Percentiles rank a stretch among this genome's conserved stretches.
Conservation (phyloP, 2,329 filamentous ascomycete species). For the Paraphaeosphaeria minitans region DNA sequence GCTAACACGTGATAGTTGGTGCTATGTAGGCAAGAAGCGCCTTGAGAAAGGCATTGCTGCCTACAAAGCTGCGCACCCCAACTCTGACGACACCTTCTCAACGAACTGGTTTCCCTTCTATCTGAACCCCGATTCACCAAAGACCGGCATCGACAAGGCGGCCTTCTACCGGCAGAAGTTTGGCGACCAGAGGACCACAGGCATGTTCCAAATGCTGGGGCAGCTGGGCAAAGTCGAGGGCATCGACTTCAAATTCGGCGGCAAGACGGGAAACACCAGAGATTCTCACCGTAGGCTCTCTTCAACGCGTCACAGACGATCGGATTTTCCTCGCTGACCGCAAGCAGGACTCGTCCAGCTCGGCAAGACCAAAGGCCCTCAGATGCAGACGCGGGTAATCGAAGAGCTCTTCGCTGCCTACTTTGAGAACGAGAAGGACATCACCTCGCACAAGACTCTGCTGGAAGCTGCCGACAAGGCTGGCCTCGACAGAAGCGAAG, state of each 20-base stretch:
- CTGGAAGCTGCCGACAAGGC: constrained; percentile 50
- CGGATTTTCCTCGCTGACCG: neutral
- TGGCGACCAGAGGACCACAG: constrained; percentile 62
- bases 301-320: too few species aligned
- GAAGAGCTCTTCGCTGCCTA: constrained; percentile 50
- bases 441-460: constrained; percentile 50
- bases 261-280: constrained; percentile 75
- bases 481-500: constrained; percentile 51
- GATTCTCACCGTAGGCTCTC: constrained; percentile 72
- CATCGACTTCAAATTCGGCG: constrained; percentile 74
- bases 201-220: constrained; percentile 63
- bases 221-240: constrained; percentile 67
- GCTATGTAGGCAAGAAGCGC: constrained; percentile 80
- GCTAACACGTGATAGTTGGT: constrained; percentile 38
- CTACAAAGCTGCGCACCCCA: constrained; percentile 67
- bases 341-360: constrained; percentile 62
- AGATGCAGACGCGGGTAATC: constrained; percentile 53
- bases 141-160: constrained; percentile 57
- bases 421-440: constrained; percentile 56
- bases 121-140: constrained; percentile 69
- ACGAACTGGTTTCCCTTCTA: constrained; percentile 82
- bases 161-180: constrained; percentile 67
- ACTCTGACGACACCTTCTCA: constrained; percentile 69
- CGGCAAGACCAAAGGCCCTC: constrained; percentile 59
- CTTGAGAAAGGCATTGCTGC: constrained; percentile 72